These are phyloP conservation scores for Ustilago xerochloae DNA, from an alignment of 1,284 basidiomycete genomes.

Conservation along the genomic window DNA sequence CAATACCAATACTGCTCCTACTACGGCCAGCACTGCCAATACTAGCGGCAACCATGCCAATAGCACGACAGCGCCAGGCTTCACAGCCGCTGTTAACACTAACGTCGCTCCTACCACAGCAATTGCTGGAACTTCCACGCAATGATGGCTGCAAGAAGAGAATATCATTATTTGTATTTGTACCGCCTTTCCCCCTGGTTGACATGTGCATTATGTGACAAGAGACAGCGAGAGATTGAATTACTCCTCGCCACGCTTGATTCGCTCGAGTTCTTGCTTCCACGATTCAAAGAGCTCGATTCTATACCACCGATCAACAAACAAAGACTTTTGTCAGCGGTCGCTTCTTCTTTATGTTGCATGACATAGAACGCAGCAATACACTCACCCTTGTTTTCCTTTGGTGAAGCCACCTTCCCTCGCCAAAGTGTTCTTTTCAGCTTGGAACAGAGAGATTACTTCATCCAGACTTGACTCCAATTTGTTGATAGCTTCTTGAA, in stretches of 20 bases:
- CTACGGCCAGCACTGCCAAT: neutral
- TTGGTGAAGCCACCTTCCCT: conserved; percentile 53
- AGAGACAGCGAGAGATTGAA: neutral
- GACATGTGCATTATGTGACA: neutral
- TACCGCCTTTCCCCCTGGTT: neutral
- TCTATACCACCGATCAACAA: neutral
- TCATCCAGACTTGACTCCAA: conserved; percentile 57
- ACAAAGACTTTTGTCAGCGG: neutral
- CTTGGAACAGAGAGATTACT: conserved; percentile 55
- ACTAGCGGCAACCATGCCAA: neutral
- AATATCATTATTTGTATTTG: conserved; percentile 11
- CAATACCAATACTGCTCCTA: neutral
- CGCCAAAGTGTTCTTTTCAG: conserved; percentile 55
- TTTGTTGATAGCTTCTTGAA: conserved; percentile 52
- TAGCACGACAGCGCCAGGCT: neutral
- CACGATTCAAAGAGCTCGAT: conserved; percentile 54
- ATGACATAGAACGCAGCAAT: too few species aligned
- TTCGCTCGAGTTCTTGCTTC: conserved; percentile 56
- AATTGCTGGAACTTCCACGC: neutral
- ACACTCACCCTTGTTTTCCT: conserved; percentile 56
- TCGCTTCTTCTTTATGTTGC: neutral
- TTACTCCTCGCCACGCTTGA: conserved; percentile 49
- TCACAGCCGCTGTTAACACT: neutral
- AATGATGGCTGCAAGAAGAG: neutral
- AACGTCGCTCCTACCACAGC: neutral